Base-by-base conservation (phyloP, 495 filamentous ascomycete genomes). In the Penicillium cosmopolitanum region DNA sequence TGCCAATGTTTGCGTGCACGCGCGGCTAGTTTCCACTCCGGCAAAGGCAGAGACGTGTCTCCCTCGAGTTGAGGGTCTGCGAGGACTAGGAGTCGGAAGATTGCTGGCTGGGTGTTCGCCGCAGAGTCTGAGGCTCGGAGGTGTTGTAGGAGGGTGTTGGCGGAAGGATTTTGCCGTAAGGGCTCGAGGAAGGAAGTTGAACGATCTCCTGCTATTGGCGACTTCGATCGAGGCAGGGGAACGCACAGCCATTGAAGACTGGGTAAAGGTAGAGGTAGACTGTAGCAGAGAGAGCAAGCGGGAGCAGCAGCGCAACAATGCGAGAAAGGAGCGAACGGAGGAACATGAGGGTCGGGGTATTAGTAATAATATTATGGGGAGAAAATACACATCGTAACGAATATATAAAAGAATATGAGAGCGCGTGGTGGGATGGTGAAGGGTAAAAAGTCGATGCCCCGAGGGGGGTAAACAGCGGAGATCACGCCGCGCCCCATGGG, bases 51-150 rank as follows among this genome's bases (percentile, higher is more conserved):
- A 4, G 89, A 90, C 13, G 90, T 90, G 70, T 97, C 92, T 64
- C 95, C 95, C 73, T 98, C 95, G 25, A 98, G 83, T 69, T 98
- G 95, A 1, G 95, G 95, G 76, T 98, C 95, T 56, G 89, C 95
- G 46, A 98, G 86, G 12, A 92, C 86, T 23, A 98, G 88, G 4
- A 98, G 86, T 31, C 95, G 83, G 73, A 98, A 97, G 86, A 92
- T 61, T 57, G 64, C 73, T 64, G 66, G 66, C 75, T 67, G 67
- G 68, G 57, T 42, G 51, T 65, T 71, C 51, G 70, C 58, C 15
- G 60, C 57, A 16, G 57, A 42, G 43, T 58, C 55, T 48, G 71
- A 56, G 28, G 67, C 56, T 25, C 58, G 18, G 59, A 82, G 62
- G 60, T 87, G 83, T 63, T 80, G 74, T 52, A 73, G 73, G 50